Conservation (phyloP, 2,329 filamentous ascomycete species). For the Apiospora phragmitis region DNA sequence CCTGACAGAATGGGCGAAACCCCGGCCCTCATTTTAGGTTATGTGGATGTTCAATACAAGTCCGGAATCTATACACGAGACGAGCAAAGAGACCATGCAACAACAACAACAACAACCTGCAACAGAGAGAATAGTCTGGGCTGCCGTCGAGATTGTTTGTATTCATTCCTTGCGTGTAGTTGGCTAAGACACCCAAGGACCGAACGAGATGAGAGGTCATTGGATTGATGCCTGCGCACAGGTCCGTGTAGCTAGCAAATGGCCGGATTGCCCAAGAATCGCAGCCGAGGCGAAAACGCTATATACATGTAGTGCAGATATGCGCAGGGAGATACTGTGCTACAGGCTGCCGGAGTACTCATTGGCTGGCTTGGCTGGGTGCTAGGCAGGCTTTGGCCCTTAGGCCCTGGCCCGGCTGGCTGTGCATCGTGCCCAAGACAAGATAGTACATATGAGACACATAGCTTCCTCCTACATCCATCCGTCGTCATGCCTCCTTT, state of each 20-base stretch:
- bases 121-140: neutral
- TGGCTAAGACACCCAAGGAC: neutral
- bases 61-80: neutral
- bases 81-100: neutral
- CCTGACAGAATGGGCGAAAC: slow-evolving; percentile 7
- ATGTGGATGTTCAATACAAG: neutral
- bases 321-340: neutral
- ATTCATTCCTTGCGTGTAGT: neutral
- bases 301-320: neutral
- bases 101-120: neutral
- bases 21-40: slow-evolving; percentile 7
- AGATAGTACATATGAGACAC: neutral
- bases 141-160: neutral
- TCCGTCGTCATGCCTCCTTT: slow-evolving; percentile 3
- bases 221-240: neutral
- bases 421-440: slow-evolving; percentile 6
- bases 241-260: neutral
- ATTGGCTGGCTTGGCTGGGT: neutral
- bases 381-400: neutral
- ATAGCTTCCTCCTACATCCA: neutral
- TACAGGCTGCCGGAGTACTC: neutral
- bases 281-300: neutral
- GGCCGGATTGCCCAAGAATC: neutral
- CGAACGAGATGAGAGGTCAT: neutral
- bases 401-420: neutral